Conservation (phyloP, 1,139 yeast species). For the Taiozyma sp. region DNA sequence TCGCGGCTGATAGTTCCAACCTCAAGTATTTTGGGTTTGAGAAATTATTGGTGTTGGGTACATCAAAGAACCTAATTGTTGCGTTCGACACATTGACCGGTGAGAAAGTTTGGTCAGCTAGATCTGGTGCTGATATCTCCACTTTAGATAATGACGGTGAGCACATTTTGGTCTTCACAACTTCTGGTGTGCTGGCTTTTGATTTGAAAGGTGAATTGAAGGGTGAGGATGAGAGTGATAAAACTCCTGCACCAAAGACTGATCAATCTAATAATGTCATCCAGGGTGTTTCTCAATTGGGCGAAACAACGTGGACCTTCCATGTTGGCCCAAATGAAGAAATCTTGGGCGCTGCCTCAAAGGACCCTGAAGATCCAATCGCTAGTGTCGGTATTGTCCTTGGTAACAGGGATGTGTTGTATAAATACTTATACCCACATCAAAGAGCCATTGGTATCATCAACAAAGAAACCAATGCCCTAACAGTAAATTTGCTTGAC, state of each 20-base stretch:
- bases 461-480: conserved; percentile 25
- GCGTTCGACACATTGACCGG: conserved; percentile 42
- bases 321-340: conserved; percentile 25
- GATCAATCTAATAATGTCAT: conserved; percentile 11
- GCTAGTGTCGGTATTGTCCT: conserved; percentile 69
- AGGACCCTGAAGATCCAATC: conserved; percentile 40
- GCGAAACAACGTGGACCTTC: conserved; percentile 29
- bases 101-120: conserved; percentile 35
- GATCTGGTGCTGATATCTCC: conserved; percentile 23
- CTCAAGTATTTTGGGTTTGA: conserved; percentile 42
- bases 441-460: conserved; percentile 49
- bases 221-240: conserved; percentile 21
- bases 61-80: conserved; percentile 36
- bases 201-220: conserved; percentile 19
- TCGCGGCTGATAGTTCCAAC: conserved; percentile 4
- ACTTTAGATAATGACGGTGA: conserved; percentile 18
- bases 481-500: conserved; percentile 55
- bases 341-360: conserved; percentile 33
- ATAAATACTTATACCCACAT: conserved; percentile 80
- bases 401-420: conserved; percentile 68
- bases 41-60: conserved; percentile 40
- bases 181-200: conserved; percentile 24
- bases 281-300: conserved; percentile 11
- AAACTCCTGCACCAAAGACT: conserved; percentile 10
- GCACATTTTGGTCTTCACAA: conserved; percentile 22